Base-by-base conservation (phyloP, 768 basidiomycete species). In the Fistulinella prunicolor region DNA sequence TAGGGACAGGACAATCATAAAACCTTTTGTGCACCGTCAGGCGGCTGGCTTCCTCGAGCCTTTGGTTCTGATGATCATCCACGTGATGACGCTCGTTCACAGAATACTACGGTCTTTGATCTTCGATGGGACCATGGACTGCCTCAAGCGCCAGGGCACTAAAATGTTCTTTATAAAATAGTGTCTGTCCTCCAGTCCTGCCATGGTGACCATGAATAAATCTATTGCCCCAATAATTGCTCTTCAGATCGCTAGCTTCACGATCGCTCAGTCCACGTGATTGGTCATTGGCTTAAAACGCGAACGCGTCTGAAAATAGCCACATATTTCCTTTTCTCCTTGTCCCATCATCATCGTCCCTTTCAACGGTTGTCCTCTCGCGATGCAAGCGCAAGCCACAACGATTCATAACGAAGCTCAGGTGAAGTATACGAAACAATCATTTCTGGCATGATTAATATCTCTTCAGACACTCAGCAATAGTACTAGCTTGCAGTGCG, bases 401-500 rank as follows among this genome's bases (percentile, higher is more conserved):
- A 19, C 32, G 7, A 50, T 49, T 17, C 55, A 38, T 10, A 62
- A 13, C 20, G 65, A 65, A 51, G 49, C 36, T 7, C 63, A 69
- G 61, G 65, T 66, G 34, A 38, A 34, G 17, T 30, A 16, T 21
- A 8, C 5, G 6, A 24, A 23, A 34, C 17, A 30, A 2, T n/a
- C 17, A 9, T 32, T 37, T 21, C 12, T 17, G 19, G 24, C 2
- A 24, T 19, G 22, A 45, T 44, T 61, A 38, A 65, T 35, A 10
- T 44, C 23, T 29, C 28, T 59, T 13, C 70, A 82, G 60, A 62
- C 70, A n/a, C 73, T 82, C 24, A 81, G 69, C 24, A 73, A 70
- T 14, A 70, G 70, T 3, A 84, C 86, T 52, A 89, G 87, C 58
- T 67, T 89, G 44, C 76, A 78, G 35, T 81, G 82, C 17, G 79